Percentiles rank a stretch among this genome's conserved stretches.
Conservation (phyloP, 805 yeast species). For the Spathaspora sp. region DNA sequence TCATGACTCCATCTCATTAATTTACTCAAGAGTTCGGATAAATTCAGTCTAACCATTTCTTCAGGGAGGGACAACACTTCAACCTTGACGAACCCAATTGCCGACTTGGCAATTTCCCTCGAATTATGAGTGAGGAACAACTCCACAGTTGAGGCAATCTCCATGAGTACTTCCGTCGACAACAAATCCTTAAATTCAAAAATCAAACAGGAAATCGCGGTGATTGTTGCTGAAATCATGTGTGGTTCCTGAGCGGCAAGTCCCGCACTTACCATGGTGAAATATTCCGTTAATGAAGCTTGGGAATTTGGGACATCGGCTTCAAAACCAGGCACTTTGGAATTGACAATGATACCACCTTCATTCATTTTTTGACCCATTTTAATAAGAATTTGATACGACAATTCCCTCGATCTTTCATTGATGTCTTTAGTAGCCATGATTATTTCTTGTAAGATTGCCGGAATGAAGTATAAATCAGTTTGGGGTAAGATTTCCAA, state of each 20-base stretch:
- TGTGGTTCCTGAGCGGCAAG: slow-evolving; percentile 90
- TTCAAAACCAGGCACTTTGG: slow-evolving; percentile 65
- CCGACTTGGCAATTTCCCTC: slow-evolving; percentile 90
- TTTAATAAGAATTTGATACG: slow-evolving; percentile 69
- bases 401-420: slow-evolving; percentile 82
- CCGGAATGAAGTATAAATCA: slow-evolving; percentile 75
- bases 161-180: slow-evolving; percentile 57
- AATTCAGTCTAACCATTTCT: slow-evolving; percentile 64
- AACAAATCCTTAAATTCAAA: slow-evolving; percentile 78
- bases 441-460: slow-evolving; percentile 81
- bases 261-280: slow-evolving; percentile 95
- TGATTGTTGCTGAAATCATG: slow-evolving; percentile 91
- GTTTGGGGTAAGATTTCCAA: slow-evolving; percentile 59
- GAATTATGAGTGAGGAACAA: slow-evolving; percentile 86
- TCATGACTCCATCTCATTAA: slow-evolving; percentile 92
- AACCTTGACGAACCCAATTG: slow-evolving; percentile 91
- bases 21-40: slow-evolving; percentile 63
- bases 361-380: slow-evolving; percentile 77
- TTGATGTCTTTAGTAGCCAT: slow-evolving; percentile 88
- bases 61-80: slow-evolving; percentile 80
- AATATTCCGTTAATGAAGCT: slow-evolving; percentile 75
- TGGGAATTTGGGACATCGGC: slow-evolving; percentile 55
- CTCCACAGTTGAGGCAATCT: slow-evolving; percentile 82
- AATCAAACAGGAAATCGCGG: slow-evolving; percentile 81
- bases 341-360: slow-evolving; percentile 65